Conservation (phyloP, 345 rosid genomes). For the Schrenkiella parvula region DNA sequence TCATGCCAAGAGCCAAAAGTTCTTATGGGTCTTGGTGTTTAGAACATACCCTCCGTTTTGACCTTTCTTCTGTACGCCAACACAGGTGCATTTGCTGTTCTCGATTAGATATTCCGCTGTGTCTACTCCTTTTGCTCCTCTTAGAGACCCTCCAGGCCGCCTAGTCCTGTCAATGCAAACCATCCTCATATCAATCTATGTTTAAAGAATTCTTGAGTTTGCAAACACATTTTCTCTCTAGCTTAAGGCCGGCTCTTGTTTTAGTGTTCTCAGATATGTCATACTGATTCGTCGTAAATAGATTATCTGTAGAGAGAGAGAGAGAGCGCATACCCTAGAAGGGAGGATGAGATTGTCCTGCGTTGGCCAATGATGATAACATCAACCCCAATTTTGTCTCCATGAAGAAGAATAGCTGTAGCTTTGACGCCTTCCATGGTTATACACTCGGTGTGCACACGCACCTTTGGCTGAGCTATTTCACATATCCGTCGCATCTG, state of each 20-base stretch:
- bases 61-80: constrained; percentile 77
- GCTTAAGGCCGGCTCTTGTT: neutral
- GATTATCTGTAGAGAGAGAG: neutral
- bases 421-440: constrained; percentile 57
- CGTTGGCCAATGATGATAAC: constrained; percentile 69
- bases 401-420: constrained; percentile 43
- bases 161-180: constrained; percentile 33
- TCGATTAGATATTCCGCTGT: constrained; percentile 80
- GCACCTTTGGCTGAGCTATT: constrained; percentile 54
- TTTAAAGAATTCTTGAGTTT: neutral
- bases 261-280: neutral
- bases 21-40: constrained; percentile 76
- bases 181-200: neutral
- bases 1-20: constrained; percentile 92
- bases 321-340: constrained; percentile 47
- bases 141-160: constrained; percentile 45
- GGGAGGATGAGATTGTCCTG: constrained; percentile 57
- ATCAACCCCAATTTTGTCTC: constrained; percentile 49
- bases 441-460: constrained; percentile 34
- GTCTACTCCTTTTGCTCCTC: constrained; percentile 51
- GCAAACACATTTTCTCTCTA: neutral
- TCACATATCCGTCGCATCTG: constrained; percentile 64
- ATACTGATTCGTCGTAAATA: neutral
- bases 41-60: constrained; percentile 85
- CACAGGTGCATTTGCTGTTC: constrained; percentile 76